Evolutionary conservation across 2,329 filamentous ascomycete species (phyloP).

Genomic region (Penicillium sp.): DNA sequence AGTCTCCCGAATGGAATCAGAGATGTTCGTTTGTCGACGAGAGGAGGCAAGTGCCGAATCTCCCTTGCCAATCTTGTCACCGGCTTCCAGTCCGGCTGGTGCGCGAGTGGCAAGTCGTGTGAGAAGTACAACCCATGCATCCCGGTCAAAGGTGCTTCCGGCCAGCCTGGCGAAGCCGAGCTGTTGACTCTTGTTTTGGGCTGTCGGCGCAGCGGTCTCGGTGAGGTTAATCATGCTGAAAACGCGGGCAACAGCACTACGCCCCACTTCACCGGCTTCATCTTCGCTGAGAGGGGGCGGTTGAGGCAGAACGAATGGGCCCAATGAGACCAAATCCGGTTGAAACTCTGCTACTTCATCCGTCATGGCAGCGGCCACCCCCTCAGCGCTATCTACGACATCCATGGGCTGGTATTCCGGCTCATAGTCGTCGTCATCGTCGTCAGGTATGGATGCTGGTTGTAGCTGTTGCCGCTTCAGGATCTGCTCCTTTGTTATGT

Average conservation of each 20-base stretch:
- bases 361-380: slow-evolving; percentile 69
- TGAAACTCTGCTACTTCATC: slow-evolving; percentile 76
- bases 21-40: slow-evolving; percentile 42
- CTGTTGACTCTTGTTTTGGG: slow-evolving; percentile 55
- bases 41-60: slow-evolving; percentile 6
- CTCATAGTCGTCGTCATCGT: slow-evolving; percentile 92
- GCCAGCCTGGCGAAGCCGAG: slow-evolving; percentile 81
- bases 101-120: slow-evolving; percentile 83
- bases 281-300: slow-evolving; percentile 74
- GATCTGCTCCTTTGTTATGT: slow-evolving; percentile 42
- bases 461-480: slow-evolving; percentile 36
- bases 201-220: slow-evolving; percentile 65
- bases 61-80: slow-evolving; percentile 38
- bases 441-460: slow-evolving; percentile 41
- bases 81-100: slow-evolving; percentile 68
- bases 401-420: slow-evolving; percentile 81
- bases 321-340: slow-evolving; percentile 63
- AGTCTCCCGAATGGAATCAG: slow-evolving; percentile 74
- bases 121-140: slow-evolving; percentile 89
- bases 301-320: slow-evolving; percentile 77
- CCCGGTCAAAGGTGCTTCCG: slow-evolving; percentile 79
- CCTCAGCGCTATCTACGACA: slow-evolving; percentile 30
- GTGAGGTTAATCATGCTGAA: slow-evolving; percentile 76
- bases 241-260: slow-evolving; percentile 74
- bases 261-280: slow-evolving; percentile 73